Evolutionary conservation across 768 basidiomycete species (phyloP).

Genomic region (Hygrocybe punicea): DNA sequence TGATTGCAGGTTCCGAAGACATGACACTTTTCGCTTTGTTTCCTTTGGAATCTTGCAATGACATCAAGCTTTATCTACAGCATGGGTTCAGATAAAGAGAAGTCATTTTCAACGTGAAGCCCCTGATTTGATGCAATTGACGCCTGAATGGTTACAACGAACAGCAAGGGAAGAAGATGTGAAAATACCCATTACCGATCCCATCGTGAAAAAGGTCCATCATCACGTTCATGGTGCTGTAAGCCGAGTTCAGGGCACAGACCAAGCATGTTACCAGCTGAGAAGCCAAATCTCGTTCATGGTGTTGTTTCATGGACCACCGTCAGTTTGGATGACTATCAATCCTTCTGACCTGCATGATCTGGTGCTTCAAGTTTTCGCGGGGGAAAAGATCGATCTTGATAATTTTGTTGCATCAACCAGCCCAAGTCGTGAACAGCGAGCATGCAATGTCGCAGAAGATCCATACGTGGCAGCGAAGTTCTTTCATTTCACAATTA

Average conservation of each 20-base stretch:
- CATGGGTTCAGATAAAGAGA: constrained; percentile 28
- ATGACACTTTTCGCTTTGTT: constrained; percentile 33
- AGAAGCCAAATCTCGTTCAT: constrained; percentile 37
- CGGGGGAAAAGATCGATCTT: constrained; percentile 37
- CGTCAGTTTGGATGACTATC: too few species aligned
- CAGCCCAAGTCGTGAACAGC: too few species aligned
- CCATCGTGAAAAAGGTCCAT: constrained; percentile 14
- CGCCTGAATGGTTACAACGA: constrained; percentile 19
- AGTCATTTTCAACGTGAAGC: constrained; percentile 27
- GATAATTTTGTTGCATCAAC: constrained; percentile 36
- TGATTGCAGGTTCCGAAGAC: constrained; percentile 29
- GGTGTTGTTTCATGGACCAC: too few species aligned
- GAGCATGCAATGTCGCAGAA: too few species aligned
- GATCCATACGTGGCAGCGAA: too few species aligned
- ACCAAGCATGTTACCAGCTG: constrained; percentile 16
- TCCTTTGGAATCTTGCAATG: constrained; percentile 30
- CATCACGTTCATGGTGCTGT: constrained; percentile 17
- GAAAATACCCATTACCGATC: constrained; percentile 17
- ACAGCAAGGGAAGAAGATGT: constrained; percentile 28
- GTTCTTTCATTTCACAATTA: too few species aligned
- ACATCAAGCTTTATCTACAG: constrained; percentile 27
- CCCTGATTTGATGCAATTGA: constrained; percentile 16
- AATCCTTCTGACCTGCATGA: constrained; percentile 42
- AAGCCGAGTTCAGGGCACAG: constrained; percentile 21
- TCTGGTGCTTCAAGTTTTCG: constrained; percentile 40